Evolutionary conservation across 2,329 filamentous ascomycete genomes (phyloP).

Genomic region (Pseudodiploospora longispora): DNA sequence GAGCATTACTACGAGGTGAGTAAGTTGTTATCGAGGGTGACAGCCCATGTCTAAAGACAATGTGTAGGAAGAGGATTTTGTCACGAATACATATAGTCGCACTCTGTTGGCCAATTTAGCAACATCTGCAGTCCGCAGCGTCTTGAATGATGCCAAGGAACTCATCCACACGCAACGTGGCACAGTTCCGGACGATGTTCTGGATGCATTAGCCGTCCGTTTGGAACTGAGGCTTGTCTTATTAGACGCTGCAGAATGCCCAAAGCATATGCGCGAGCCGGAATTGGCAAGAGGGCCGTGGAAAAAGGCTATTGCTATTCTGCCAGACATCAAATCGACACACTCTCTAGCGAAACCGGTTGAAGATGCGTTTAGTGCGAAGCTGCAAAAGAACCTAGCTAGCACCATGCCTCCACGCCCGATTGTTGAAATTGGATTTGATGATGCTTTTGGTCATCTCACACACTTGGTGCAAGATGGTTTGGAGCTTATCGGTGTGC

Average conservation of each 20-base stretch:
- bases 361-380: conserved; percentile 76
- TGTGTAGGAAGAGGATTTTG: conserved; percentile 84
- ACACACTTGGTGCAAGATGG: conserved; percentile 65
- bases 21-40: background rate
- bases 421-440: conserved; percentile 69
- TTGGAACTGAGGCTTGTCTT: conserved; percentile 60
- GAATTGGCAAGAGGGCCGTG: conserved; percentile 43
- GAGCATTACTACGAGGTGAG: conserved; percentile 84
- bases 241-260: conserved; percentile 45
- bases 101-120: conserved; percentile 61
- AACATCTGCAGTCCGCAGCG: conserved; percentile 43
- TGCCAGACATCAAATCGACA: conserved; percentile 51
- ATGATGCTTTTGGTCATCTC: conserved; percentile 63
- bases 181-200: conserved; percentile 32
- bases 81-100: conserved; percentile 82
- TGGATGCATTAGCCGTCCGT: conserved; percentile 53
- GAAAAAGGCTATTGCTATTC: conserved; percentile 39
- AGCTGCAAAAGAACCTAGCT: conserved; percentile 83
- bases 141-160: conserved; percentile 46
- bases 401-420: conserved; percentile 90
- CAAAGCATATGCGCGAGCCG: conserved; percentile 35
- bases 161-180: conserved; percentile 37
- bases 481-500: conserved; percentile 56
- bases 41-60: conserved; percentile 4
- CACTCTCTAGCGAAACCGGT: conserved; percentile 56